These are phyloP conservation scores for Schizophyllum commune DNA, from an alignment of 1,284 basidiomycete genomes.

Conservation along the genomic window DNA sequence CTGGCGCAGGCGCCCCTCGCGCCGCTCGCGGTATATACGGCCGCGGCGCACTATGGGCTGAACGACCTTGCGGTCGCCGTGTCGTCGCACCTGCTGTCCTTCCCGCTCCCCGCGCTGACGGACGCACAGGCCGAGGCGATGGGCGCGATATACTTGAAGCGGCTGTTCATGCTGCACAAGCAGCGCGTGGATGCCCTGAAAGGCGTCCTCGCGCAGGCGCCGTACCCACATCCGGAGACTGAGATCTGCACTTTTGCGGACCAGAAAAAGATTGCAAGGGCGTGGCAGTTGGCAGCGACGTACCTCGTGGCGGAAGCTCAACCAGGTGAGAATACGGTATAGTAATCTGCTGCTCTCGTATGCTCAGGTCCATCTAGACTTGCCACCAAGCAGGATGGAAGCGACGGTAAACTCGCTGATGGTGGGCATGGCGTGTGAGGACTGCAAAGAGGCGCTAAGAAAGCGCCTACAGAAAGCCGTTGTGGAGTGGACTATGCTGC, in stretches of 20 bases:
- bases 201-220: constrained; percentile 13
- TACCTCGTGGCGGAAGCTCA: constrained; percentile 6
- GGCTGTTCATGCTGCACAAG: constrained; percentile 32
- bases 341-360: background rate
- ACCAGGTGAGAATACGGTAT: background rate
- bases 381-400: background rate
- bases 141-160: constrained; percentile 41
- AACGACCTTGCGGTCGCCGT: constrained; percentile 52
- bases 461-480: background rate
- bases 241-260: constrained; percentile 13
- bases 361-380: background rate
- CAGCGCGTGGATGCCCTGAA: constrained; percentile 23
- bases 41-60: constrained; percentile 48
- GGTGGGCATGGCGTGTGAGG: background rate
- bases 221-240: constrained; percentile 18
- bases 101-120: constrained; percentile 45
- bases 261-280: constrained; percentile 16
- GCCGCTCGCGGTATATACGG: constrained; percentile 51
- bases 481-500: background rate
- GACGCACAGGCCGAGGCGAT: constrained; percentile 54
- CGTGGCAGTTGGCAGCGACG: constrained; percentile 18
- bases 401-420: background rate
- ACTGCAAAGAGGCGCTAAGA: background rate
- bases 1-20: constrained; percentile 47
- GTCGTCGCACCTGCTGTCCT: constrained; percentile 53